phyloP scores from a whole-genome alignment of 805 yeast genomes.

The Peterozyma toletana region DNA sequence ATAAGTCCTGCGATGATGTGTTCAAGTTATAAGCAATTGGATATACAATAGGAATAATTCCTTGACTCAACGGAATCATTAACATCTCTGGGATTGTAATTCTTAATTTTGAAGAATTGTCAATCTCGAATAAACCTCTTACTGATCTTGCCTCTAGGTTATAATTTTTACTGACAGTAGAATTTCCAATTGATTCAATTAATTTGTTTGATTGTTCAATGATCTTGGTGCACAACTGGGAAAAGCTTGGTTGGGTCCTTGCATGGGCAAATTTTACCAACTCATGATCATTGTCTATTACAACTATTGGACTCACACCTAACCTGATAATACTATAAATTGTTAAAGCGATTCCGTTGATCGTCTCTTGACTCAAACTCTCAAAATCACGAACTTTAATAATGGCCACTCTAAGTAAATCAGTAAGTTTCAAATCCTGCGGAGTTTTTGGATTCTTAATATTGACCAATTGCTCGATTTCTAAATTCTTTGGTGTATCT shows the following conservation, averaged over 20 bases:
- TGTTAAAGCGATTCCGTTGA: constrained; percentile 48
- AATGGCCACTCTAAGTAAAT: constrained; percentile 46
- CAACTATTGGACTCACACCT: constrained; percentile 71
- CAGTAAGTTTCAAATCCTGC: constrained; percentile 21
- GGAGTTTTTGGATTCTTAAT: background rate
- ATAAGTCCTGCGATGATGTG: constrained; percentile 20
- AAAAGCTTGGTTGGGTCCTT: constrained; percentile 3
- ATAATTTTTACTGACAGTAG: constrained; percentile 8
- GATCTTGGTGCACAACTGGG: constrained; percentile 11
- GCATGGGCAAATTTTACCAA: background rate
- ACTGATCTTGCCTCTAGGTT: constrained; percentile 21
- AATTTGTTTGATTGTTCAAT: constrained; percentile 16
- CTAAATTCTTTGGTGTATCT: constrained; percentile 9
- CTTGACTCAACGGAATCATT: constrained; percentile 33
- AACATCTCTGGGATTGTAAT: constrained; percentile 28
- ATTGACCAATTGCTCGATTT: constrained; percentile 12
- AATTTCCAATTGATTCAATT: constrained; percentile 11
- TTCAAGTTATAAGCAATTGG: constrained; percentile 42
- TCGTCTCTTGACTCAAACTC: constrained; percentile 21
- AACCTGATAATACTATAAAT: constrained; percentile 45
- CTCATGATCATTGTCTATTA: constrained; percentile 38
- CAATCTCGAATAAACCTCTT: constrained; percentile 28
- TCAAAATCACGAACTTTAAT: constrained; percentile 40
- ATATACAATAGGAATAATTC: constrained; percentile 52
- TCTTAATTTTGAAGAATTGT: constrained; percentile 8